phyloP scores from a whole-genome alignment of 2,329 filamentous ascomycete genomes.

The Macrophomina phaseolina region DNA sequence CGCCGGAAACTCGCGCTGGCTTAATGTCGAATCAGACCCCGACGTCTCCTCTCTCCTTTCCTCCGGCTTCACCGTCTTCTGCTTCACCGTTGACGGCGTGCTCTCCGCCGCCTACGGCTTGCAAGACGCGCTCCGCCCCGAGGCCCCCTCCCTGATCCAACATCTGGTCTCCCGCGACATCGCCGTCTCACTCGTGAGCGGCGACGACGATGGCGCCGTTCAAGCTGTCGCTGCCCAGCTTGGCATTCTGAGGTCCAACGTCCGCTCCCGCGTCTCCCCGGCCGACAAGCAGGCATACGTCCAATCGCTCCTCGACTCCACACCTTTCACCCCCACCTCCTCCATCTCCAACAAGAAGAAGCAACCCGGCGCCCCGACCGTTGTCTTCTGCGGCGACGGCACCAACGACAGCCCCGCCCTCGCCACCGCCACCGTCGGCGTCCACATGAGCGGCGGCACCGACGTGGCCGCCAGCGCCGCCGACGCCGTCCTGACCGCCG shows the following conservation, averaged over 20 bases:
- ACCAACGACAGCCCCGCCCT: conserved; percentile 79
- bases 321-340: conserved; percentile 29
- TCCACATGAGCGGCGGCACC: conserved; percentile 64
- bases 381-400: conserved; percentile 72
- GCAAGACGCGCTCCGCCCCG: conserved; percentile 54
- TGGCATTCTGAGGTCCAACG: conserved; percentile 46
- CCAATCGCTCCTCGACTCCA: conserved; percentile 32
- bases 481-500: conserved; percentile 48
- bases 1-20: conserved; percentile 21
- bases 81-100: conserved; percentile 52
- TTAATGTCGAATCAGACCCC: neutral
- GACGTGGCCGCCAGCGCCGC: conserved; percentile 72
- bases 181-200: conserved; percentile 61
- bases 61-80: conserved; percentile 37
- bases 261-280: conserved; percentile 56
- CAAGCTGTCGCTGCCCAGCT: conserved; percentile 50
- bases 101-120: conserved; percentile 59
- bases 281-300: conserved; percentile 62
- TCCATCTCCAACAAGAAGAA: conserved; percentile 28
- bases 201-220: conserved; percentile 60
- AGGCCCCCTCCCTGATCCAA: conserved; percentile 57
- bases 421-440: conserved; percentile 71
- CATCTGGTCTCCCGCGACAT: conserved; percentile 58
- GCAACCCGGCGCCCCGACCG: neutral
- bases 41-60: neutral